Conservation (phyloP, 1,139 yeast genomes). For the Sugiyamaella novakii region DNA sequence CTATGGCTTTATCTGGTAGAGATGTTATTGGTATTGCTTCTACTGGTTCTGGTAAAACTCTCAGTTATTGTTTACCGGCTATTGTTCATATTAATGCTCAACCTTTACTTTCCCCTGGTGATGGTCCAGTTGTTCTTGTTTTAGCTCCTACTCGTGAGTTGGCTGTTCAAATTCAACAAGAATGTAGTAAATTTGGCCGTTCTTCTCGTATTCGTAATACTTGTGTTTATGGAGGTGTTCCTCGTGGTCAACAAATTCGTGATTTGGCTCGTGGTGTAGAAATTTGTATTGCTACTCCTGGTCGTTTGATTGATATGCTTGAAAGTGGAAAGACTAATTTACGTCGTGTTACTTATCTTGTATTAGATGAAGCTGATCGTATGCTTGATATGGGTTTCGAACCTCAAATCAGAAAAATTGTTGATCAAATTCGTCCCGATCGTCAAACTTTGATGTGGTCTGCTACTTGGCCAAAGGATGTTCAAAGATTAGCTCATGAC, state of each 20-base stretch:
- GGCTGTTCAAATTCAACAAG: slow-evolving; percentile 96
- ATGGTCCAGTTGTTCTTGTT: slow-evolving; percentile 95
- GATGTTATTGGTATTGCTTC: slow-evolving; percentile 99
- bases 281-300: slow-evolving; percentile 94
- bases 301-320: slow-evolving; percentile 96
- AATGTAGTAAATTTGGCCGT: slow-evolving; percentile 91
- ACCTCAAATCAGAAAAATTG: slow-evolving; percentile 93
- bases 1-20: slow-evolving; percentile 98
- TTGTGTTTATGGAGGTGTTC: slow-evolving; percentile 99
- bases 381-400: slow-evolving; percentile 92
- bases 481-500: slow-evolving; percentile 87
- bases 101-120: slow-evolving; percentile 88
- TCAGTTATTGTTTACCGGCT: slow-evolving; percentile 93
- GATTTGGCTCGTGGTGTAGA: slow-evolving; percentile 94
- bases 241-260: slow-evolving; percentile 95
- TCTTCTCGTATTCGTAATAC: slow-evolving; percentile 94
- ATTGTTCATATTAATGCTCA: slow-evolving; percentile 98
- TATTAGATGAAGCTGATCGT: slow-evolving; percentile 94
- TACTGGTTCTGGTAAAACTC: slow-evolving; percentile 98
- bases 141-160: slow-evolving; percentile 98
- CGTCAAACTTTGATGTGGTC: slow-evolving; percentile 99
- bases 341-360: slow-evolving; percentile 94
- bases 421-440: slow-evolving; percentile 94
- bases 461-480: slow-evolving; percentile 99
- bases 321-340: slow-evolving; percentile 94